Conservation (phyloP, 129 eudicot genomes). For the Tanacetum coccineum region DNA sequence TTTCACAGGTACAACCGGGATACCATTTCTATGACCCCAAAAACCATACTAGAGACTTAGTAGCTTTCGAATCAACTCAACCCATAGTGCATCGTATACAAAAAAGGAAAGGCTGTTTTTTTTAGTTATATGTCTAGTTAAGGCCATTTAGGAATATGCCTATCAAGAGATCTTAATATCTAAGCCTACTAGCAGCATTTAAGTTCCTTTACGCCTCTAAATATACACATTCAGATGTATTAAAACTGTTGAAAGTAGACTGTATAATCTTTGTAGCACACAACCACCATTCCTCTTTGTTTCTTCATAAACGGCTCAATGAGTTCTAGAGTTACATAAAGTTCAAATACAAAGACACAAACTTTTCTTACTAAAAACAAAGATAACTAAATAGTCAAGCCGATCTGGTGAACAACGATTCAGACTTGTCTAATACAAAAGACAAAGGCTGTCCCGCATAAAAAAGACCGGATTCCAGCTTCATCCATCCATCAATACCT, state of each 20-base stretch:
- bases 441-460: slow-evolving; percentile 38
- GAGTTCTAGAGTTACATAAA: background rate
- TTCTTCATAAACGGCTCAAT: background rate
- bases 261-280: background rate
- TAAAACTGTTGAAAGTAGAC: background rate
- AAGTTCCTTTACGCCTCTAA: too few species aligned
- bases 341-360: background rate
- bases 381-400: slow-evolving; percentile 3
- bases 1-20: too few species aligned
- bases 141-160: too few species aligned
- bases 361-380: slow-evolving; percentile 5
- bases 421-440: slow-evolving; percentile 23
- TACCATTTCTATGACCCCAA: too few species aligned
- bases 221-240: background rate
- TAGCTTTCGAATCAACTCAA: too few species aligned
- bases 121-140: too few species aligned
- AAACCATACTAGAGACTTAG: too few species aligned
- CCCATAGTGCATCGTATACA: too few species aligned
- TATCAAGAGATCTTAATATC: too few species aligned
- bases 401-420: slow-evolving; percentile 18
- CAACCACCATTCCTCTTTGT: background rate
- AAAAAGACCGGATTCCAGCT: slow-evolving; percentile 54
- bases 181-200: too few species aligned
- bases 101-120: too few species aligned
- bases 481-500: slow-evolving; percentile 32